Evolutionary conservation across 176 grass and related monocot species (phyloP), one percentile per base, ranked within the genome.

Genomic region (Areca catechu): DNA sequence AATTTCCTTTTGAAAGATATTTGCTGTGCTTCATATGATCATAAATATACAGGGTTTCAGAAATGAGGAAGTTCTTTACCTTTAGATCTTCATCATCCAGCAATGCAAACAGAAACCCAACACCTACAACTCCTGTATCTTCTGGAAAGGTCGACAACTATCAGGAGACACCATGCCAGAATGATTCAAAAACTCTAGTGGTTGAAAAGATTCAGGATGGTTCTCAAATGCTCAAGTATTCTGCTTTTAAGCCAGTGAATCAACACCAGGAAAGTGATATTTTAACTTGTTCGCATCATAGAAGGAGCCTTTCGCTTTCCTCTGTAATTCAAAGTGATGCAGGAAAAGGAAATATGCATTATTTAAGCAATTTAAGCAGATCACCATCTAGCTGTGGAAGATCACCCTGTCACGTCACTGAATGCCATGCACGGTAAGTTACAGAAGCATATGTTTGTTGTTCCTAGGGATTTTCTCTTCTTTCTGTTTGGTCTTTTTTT

Each of bases 11-110:
- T 34, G 34, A 12, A 43, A 43, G 34, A 43, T 43, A 43, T 5
- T 43, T 43, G 2, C 34, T 43, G 10, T 43, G 34, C 34, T 10
- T 43, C 34, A 43, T 2, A 3, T 43, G 34, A 43, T 7, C 34
- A 10, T 43, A 10, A 43, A 43, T 43, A 43, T 43, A 43, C 34
- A 12, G 2, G 1, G 34, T 43, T 43, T 43, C 34, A 43, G 9
- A 74, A 34, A 93, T 87, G 83, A 86, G 69, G 75, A 79, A 79
- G 58, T 87, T 87, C 72, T 93, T 93, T 61, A 50, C 74, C 16
- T 80, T 87, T 34, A 68, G 83, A 66, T 87, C 83, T 5, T 87
- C 72, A 57, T 62, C 72, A 63, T 59, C 68, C 24, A 48, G 27
- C 66, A 93, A 63, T 69, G 70, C 27, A 53, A 53, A 18, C 54